A percentile compares a stretch with the other conserved stretches of the same genome.
These are phyloP conservation scores for Thymus mandschuricus DNA, from an alignment of 257 asterid genomes.

Conservation along the genomic window DNA sequence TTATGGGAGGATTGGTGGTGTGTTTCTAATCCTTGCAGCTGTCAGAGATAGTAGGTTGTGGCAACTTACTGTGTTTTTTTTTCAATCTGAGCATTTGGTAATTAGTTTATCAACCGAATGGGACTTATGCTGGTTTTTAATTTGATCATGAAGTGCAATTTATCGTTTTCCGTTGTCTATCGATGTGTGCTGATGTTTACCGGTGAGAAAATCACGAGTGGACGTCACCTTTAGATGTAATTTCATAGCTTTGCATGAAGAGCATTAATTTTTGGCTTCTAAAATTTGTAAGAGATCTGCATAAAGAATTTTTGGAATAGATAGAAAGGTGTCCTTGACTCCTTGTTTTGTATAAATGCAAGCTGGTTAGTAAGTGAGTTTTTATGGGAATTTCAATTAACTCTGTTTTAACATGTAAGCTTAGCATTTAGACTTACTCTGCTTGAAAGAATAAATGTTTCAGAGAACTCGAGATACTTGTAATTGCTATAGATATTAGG, in stretches of 20 bases:
- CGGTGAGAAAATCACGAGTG: constrained; percentile 1
- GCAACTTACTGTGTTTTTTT: constrained; percentile 25
- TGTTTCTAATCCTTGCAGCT: constrained; percentile 30
- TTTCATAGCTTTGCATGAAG: constrained; percentile 25
- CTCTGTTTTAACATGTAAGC: constrained; percentile 27
- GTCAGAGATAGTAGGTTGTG: constrained; percentile 34
- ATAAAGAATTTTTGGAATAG: constrained; percentile 11
- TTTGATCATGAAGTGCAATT: constrained; percentile 26
- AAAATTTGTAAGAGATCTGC: constrained; percentile 11
- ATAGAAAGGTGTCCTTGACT: constrained; percentile 13
- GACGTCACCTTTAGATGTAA: constrained; percentile 20
- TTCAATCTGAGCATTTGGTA: constrained; percentile 39
- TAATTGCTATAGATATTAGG: constrained; percentile 24
- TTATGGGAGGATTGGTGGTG: constrained; percentile 30
- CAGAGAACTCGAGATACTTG: constrained; percentile 20
- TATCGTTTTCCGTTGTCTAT: constrained; percentile 26
- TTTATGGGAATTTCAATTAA: constrained; percentile 22
- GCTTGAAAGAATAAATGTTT: constrained; percentile 7
- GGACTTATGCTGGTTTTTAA: constrained; percentile 25
- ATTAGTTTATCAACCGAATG: constrained; percentile 23
- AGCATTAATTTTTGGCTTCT: constrained; percentile 23
- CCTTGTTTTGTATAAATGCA: background rate
- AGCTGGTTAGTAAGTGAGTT: constrained; percentile 27
- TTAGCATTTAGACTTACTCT: constrained; percentile 17
- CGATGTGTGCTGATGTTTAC: constrained; percentile 19